Percentiles rank a stretch among this genome's conserved stretches.
phyloP scores from a whole-genome alignment of 2,329 filamentous ascomycete species.

The Alternaria triticina region DNA sequence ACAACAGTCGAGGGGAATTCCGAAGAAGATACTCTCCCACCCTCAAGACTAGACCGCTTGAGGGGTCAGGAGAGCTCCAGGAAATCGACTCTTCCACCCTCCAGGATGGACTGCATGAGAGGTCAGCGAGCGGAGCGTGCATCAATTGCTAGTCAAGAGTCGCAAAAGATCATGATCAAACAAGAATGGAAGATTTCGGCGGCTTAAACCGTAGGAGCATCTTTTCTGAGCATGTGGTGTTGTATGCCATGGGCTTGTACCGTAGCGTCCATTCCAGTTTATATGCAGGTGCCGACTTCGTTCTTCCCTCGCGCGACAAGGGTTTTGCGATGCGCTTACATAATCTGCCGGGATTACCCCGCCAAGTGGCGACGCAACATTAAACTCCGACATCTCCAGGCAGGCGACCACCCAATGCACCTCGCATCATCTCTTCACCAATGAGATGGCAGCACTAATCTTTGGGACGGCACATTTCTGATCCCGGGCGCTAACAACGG shows the following conservation, averaged over 20 bases:
- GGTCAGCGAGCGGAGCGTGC: background rate
- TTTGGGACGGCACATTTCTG: background rate
- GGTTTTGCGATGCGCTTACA: background rate
- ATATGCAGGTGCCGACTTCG: background rate
- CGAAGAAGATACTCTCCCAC: background rate
- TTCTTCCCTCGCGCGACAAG: background rate
- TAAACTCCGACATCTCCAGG: slow-evolving; percentile 4
- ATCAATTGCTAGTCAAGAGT: slow-evolving; percentile 7
- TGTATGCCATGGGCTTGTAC: background rate
- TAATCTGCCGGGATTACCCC: background rate
- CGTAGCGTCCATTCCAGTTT: background rate
- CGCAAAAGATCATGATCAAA: slow-evolving; percentile 4
- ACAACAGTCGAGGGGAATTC: background rate
- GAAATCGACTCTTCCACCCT: background rate
- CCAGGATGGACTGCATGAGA: background rate
- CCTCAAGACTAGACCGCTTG: background rate
- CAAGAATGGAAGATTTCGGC: background rate
- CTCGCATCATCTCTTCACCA: background rate
- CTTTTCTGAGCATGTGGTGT: background rate
- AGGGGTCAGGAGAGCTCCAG: background rate
- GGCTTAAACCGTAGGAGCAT: background rate
- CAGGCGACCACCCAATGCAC: background rate
- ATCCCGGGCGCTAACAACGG: background rate
- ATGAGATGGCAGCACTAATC: background rate
- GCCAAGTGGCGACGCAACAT: slow-evolving; percentile 4